Percentiles rank a stretch among this genome's conserved stretches.
Evolutionary conservation across 345 rosid genomes (phyloP).

Genomic region (Populus tremula): DNA sequence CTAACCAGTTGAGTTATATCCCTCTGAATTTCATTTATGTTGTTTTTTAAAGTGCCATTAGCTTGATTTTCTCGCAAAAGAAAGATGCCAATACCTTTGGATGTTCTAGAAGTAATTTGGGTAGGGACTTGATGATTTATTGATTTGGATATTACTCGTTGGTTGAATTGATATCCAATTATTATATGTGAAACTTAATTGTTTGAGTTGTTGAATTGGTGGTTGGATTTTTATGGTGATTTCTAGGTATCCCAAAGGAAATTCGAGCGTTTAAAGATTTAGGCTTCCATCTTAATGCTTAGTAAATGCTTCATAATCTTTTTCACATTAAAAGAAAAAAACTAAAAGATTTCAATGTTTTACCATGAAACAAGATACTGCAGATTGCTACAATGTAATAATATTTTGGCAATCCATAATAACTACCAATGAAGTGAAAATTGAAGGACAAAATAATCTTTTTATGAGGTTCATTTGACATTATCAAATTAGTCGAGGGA

Average conservation of each 20-base stretch:
- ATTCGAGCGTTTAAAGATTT: constrained; percentile 71
- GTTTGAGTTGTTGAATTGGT: not conserved
- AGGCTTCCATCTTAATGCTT: constrained; percentile 80
- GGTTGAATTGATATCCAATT: not conserved
- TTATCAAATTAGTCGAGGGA: too few relatives aligned
- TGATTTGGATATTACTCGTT: not conserved
- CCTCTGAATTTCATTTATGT: not conserved
- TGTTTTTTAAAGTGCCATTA: not conserved
- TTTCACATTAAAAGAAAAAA: constrained; percentile 45
- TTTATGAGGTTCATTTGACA: accelerated
- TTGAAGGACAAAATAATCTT: too few relatives aligned
- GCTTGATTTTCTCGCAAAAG: not conserved
- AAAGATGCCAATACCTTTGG: not conserved
- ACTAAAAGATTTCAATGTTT: too few relatives aligned
- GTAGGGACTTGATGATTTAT: not conserved
- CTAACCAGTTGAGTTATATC: too few relatives aligned
- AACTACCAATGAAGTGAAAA: too few relatives aligned
- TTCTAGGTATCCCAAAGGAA: constrained; percentile 67
- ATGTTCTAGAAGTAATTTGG: not conserved
- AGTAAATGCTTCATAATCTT: constrained; percentile 74
- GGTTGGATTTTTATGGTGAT: not conserved
- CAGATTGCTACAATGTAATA: too few relatives aligned
- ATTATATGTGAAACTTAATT: not conserved
- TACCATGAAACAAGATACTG: too few relatives aligned
- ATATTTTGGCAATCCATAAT: too few relatives aligned